These are phyloP conservation scores for Nannizzia gypsea DNA, from an alignment of 2,329 filamentous ascomycete genomes.

Conservation along the genomic window DNA sequence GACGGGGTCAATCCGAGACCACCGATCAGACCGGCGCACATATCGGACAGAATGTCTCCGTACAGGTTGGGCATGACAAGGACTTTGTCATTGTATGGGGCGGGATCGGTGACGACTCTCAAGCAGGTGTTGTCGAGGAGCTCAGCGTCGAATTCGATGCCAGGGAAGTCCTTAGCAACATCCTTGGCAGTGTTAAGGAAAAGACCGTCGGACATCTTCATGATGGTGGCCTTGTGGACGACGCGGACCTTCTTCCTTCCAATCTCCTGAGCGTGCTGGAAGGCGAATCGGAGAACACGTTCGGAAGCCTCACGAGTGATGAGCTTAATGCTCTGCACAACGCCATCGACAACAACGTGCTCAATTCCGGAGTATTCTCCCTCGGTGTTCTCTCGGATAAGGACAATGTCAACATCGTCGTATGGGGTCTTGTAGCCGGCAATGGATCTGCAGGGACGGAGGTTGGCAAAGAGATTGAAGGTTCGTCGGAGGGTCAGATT, in stretches of 20 bases:
- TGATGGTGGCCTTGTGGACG: constrained; percentile 99
- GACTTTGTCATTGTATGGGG: constrained; percentile 98
- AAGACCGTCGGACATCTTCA: constrained; percentile 99
- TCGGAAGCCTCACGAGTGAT: constrained; percentile 92
- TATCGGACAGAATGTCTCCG: constrained; percentile 98
- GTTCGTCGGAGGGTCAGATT: constrained; percentile 97
- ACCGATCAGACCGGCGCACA: constrained; percentile 97
- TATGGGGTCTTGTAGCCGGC: constrained; percentile 98
- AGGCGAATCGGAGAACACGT: constrained; percentile 91
- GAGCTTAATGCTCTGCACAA: constrained; percentile 99
- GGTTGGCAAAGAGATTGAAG: constrained; percentile 99
- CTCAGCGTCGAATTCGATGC: constrained; percentile 94
- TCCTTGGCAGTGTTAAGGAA: constrained; percentile 81
- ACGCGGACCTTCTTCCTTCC: constrained; percentile 94
- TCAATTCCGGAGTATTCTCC: constrained; percentile 99
- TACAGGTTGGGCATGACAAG: constrained; percentile 97
- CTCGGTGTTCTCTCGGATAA: constrained; percentile 99
- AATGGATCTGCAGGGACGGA: constrained; percentile 94
- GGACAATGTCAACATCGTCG: constrained; percentile 88
- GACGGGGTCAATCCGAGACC: constrained; percentile 94
- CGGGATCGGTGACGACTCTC: constrained; percentile 94
- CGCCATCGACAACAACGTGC: constrained; percentile 93
- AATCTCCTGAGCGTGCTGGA: constrained; percentile 91
- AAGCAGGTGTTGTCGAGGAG: constrained; percentile 98
- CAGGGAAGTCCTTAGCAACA: constrained; percentile 88